These are phyloP conservation scores for Acacia confusa DNA, from an alignment of 306 rosid genomes.

Conservation along the genomic window DNA sequence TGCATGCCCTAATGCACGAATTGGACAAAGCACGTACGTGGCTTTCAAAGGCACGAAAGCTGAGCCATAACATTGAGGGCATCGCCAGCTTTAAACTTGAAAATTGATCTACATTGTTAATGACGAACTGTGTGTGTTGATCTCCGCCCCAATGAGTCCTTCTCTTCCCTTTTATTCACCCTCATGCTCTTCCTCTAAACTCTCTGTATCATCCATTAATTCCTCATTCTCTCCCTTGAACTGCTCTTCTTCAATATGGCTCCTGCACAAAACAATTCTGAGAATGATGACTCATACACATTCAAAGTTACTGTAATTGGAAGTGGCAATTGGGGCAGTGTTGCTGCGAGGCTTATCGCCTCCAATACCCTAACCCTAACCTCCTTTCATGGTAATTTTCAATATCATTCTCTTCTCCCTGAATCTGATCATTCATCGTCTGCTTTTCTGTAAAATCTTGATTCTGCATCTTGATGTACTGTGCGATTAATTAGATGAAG, in stretches of 20 bases:
- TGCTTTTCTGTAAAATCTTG: neutral
- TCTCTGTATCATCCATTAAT: neutral
- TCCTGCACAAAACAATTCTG: slow-evolving; percentile 25
- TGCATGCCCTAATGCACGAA: neutral
- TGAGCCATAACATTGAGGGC: slow-evolving; percentile 32
- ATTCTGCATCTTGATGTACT: slow-evolving; percentile 12
- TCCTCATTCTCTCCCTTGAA: neutral
- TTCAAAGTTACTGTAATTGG: slow-evolving; percentile 81
- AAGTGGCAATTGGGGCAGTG: slow-evolving; percentile 97
- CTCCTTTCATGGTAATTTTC: slow-evolving; percentile 65
- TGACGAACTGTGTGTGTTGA: slow-evolving; percentile 62
- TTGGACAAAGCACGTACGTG: neutral
- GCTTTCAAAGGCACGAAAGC: neutral
- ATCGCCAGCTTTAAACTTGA: slow-evolving; percentile 49
- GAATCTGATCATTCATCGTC: neutral
- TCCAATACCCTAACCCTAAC: slow-evolving; percentile 60
- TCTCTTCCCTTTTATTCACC: slow-evolving; percentile 12
- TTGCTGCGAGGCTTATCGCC: slow-evolving; percentile 90
- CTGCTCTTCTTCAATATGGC: slow-evolving; percentile 31
- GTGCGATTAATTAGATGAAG: slow-evolving; percentile 62
- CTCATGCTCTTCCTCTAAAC: neutral
- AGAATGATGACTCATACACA: slow-evolving; percentile 29
- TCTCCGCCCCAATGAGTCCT: slow-evolving; percentile 46
- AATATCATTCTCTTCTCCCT: neutral
- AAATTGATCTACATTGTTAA: slow-evolving; percentile 38